These are phyloP conservation scores for Mycena albidolilacea DNA, from an alignment of 768 basidiomycete genomes.

Conservation along the genomic window DNA sequence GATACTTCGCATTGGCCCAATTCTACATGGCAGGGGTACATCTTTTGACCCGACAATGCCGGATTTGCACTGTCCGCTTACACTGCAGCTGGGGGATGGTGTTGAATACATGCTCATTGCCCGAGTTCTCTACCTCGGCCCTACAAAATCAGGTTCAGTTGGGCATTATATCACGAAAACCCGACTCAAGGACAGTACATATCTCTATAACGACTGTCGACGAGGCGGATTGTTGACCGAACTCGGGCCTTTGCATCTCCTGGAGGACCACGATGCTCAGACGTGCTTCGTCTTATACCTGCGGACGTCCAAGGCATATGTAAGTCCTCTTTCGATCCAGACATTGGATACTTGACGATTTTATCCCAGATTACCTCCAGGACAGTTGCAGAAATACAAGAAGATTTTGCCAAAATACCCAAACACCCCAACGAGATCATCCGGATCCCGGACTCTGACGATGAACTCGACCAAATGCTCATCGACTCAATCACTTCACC, in stretches of 20 bases:
- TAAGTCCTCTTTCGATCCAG: neutral
- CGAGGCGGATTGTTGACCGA: neutral
- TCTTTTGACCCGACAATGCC: neutral
- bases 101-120: constrained; percentile 21
- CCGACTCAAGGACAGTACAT: neutral
- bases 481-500: too few species aligned
- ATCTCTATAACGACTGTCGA: constrained; percentile 15
- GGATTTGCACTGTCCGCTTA: neutral
- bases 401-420: too few species aligned
- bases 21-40: neutral
- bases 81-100: neutral
- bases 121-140: neutral
- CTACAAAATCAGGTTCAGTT: neutral
- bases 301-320: constrained; percentile 4
- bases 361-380: too few species aligned
- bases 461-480: too few species aligned
- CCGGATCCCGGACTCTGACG: too few species aligned
- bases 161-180: constrained; percentile 24
- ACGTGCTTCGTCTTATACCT: constrained; percentile 18
- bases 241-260: constrained; percentile 14
- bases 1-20: constrained; percentile 4
- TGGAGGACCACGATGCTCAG: neutral
- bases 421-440: too few species aligned
- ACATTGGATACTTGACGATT: too few species aligned
- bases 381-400: too few species aligned